Percentiles rank a stretch among this genome's conserved stretches.
phyloP scores from a whole-genome alignment of 345 rosid species.

The Hypericum perforatum region DNA sequence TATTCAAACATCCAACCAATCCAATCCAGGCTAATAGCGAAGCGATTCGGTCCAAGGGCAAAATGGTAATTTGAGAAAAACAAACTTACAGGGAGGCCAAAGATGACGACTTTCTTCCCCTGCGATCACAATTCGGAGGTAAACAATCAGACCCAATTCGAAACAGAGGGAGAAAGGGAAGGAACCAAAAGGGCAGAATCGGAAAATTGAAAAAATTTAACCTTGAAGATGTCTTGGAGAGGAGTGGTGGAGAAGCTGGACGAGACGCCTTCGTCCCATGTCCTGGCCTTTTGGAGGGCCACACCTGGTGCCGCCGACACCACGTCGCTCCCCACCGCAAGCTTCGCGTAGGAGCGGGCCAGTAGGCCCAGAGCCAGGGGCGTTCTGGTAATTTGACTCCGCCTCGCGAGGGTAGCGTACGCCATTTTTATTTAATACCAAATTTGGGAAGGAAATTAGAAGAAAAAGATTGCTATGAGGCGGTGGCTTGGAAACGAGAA shows the following conservation, averaged over 20 bases:
- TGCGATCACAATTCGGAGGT: slow-evolving; percentile 23
- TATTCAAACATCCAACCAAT: too few species aligned
- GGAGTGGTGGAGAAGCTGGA: slow-evolving; percentile 72
- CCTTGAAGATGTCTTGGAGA: slow-evolving; percentile 65
- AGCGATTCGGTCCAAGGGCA: neutral
- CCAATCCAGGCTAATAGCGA: too few species aligned
- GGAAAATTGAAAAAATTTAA: slow-evolving; percentile 7
- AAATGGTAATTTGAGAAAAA: neutral
- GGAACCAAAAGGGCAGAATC: neutral
- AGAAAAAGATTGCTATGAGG: too few species aligned
- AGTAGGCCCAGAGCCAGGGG: too few species aligned
- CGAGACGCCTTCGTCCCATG: slow-evolving; percentile 87
- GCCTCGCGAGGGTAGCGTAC: too few species aligned
- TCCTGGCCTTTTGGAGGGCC: slow-evolving; percentile 81
- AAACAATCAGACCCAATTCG: neutral
- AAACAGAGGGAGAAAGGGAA: too few species aligned
- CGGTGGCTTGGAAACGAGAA: too few species aligned
- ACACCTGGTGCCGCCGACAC: slow-evolving; percentile 58
- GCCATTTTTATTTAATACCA: too few species aligned
- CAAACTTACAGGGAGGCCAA: slow-evolving; percentile 79
- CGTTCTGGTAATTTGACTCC: too few species aligned
- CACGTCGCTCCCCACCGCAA: slow-evolving; percentile 53
- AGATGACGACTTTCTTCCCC: slow-evolving; percentile 91
- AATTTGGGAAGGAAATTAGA: too few species aligned
- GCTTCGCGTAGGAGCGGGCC: slow-evolving; percentile 35